Evolutionary conservation across 75 land plant genomes (phyloP).

Genomic region (Larix kaempferi): DNA sequence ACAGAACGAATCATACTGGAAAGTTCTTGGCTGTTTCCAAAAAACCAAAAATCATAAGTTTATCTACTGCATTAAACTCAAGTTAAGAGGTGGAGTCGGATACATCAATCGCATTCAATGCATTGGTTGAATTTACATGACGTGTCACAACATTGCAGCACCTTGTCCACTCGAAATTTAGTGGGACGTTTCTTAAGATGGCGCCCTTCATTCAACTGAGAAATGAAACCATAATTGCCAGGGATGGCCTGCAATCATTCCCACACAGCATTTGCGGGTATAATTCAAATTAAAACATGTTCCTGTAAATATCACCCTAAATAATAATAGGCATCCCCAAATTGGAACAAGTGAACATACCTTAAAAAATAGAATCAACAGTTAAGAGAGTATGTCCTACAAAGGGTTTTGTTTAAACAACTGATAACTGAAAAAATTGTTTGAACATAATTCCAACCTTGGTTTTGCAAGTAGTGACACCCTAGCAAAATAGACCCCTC

Average conservation of each 20-base stretch:
- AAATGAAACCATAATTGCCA: constrained; percentile 80
- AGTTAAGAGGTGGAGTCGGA: too few species aligned
- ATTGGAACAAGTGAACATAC: background rate
- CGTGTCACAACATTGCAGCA: too few species aligned
- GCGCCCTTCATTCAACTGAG: constrained; percentile 93
- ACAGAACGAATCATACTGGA: too few species aligned
- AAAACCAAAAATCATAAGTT: too few species aligned
- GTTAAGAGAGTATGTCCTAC: background rate
- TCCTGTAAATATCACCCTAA: background rate
- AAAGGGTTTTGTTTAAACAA: background rate
- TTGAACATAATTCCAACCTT: constrained; percentile 40
- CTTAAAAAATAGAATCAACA: background rate
- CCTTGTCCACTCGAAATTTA: constrained; percentile 88
- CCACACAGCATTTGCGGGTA: background rate
- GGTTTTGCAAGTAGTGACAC: constrained; percentile 74
- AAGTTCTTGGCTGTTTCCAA: too few species aligned
- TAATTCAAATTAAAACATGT: background rate
- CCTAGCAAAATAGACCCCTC: constrained; percentile 28
- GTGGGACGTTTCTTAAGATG: constrained; percentile 91
- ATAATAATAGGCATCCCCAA: background rate
- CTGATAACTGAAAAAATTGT: background rate
- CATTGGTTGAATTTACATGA: too few species aligned
- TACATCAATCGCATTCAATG: too few species aligned
- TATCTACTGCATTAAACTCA: too few species aligned
- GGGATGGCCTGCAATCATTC: constrained; percentile 56